These are phyloP conservation scores for Emydomyces testavorans DNA, from an alignment of 2,329 filamentous ascomycete species.

Conservation along the genomic window DNA sequence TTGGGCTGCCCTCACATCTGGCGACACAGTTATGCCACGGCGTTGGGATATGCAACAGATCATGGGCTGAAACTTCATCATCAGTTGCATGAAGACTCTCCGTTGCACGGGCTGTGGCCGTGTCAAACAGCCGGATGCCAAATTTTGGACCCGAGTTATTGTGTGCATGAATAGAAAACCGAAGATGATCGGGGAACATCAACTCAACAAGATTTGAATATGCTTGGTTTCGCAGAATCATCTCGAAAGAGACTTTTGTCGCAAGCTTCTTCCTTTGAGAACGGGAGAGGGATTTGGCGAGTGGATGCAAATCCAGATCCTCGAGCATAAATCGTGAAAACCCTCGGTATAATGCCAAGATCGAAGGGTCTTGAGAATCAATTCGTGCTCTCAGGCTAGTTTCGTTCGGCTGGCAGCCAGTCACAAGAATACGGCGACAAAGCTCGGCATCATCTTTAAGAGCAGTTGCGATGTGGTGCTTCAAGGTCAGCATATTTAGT, in stretches of 20 bases:
- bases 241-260: slow-evolving; percentile 6
- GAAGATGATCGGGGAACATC: slow-evolving; percentile 6
- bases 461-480: slow-evolving; percentile 1
- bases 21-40: slow-evolving; percentile 7
- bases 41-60: slow-evolving; percentile 2
- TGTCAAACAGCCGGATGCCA: slow-evolving; percentile 3
- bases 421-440: slow-evolving; percentile 3
- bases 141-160: slow-evolving; percentile 6
- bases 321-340: slow-evolving; percentile 9
- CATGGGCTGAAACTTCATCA: not conserved
- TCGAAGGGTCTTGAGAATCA: not conserved
- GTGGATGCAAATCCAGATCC: slow-evolving; percentile 2
- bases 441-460: slow-evolving; percentile 1
- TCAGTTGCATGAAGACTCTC: not conserved
- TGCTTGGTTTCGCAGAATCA: slow-evolving; percentile 8
- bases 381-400: not conserved
- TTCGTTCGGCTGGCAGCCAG: not conserved
- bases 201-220: slow-evolving; percentile 8
- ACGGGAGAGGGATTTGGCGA: not conserved
- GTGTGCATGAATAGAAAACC: slow-evolving; percentile 8
- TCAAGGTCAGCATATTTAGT: not conserved
- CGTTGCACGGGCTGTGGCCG: not conserved
- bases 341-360: slow-evolving; percentile 3
- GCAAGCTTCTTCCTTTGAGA: slow-evolving; percentile 5
- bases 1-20: not conserved